Conservation (phyloP, 2,329 filamentous ascomycete species). For the Nigrograna mackinnonii region DNA sequence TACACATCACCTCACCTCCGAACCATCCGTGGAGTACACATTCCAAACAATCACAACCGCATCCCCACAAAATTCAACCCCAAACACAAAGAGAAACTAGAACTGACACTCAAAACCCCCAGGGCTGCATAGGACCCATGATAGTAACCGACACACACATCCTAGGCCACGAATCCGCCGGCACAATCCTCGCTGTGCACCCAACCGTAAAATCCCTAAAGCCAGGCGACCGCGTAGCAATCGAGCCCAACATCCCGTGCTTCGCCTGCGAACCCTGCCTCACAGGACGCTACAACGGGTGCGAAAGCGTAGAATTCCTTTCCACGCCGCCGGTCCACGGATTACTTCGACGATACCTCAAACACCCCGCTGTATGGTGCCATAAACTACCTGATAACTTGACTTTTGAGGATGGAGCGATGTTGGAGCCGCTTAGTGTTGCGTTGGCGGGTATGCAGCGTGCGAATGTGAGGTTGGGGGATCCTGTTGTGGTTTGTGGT, state of each 20-base stretch:
- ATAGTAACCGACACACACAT: conserved; percentile 87
- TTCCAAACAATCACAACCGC: too few relatives aligned
- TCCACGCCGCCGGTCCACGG: conserved; percentile 90
- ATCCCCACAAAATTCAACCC: too few relatives aligned
- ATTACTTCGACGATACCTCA: conserved; percentile 87
- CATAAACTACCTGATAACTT: conserved; percentile 88
- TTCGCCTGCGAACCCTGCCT: conserved; percentile 87
- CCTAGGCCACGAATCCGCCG: conserved; percentile 91
- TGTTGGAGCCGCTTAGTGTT: conserved; percentile 89
- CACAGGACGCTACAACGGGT: conserved; percentile 94
- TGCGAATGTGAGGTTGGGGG: conserved; percentile 78
- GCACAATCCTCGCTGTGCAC: conserved; percentile 78
- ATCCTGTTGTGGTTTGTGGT: conserved; percentile 86
- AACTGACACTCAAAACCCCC: background rate
- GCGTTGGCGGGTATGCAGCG: conserved; percentile 87
- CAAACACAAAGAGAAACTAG: too few relatives aligned
- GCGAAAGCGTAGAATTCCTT: conserved; percentile 81
- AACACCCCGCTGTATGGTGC: conserved; percentile 92
- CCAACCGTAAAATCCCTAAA: conserved; percentile 77
- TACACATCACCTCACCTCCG: too few relatives aligned
- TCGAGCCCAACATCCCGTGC: conserved; percentile 95
- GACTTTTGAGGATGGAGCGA: conserved; percentile 86
- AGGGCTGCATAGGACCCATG: conserved; percentile 90
- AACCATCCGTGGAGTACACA: too few relatives aligned
- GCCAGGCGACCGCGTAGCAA: conserved; percentile 85